Evolutionary conservation across 2,329 filamentous ascomycete species (phyloP), one percentile per base, ranked within the genome.

Genomic region (Berkeleyomyces rouxiae): DNA sequence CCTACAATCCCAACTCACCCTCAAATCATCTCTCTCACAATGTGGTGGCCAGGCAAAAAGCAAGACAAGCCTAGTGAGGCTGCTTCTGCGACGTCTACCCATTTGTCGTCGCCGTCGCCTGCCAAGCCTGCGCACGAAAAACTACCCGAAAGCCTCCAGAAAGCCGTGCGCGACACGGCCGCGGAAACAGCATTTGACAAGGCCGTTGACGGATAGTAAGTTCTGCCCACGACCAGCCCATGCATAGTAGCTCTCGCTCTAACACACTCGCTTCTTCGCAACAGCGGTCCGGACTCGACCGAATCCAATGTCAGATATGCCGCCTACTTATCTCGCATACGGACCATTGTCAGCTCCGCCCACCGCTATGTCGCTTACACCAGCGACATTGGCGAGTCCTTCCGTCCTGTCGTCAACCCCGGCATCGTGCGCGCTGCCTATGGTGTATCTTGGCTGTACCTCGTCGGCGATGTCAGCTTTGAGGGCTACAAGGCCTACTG

Each of bases 321-420:
- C 63, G 93, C 88, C 68, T 99, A 99, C 75, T 89, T 90, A 58
- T 84, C 85, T 65, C 85, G 93, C 58, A 76, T 93, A 66, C 85
- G 89, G 66, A 96, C 91, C 6, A 88, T 97, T 67, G 83, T 99
- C 70, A 78, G 91, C 68, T 90, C 88, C 13, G 91, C 91, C 3
- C 93, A 97, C 70, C 86, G 93, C 70, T 99, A 99, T 70, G 90
- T 99, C 58, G 93, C 93, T 63, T 99, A 99, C 73, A 97, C 93
- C 0, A 91, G 86, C 23, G 92, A 97, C 70, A 92, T 99, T 67
- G 93, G 93, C 71, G 93, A 99, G 74, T 95, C 88, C 0, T 99
- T 99, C 75, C 84, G 93, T 1, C 93, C 93, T 0, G 81, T 99
- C 46, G 91, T 92, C 3, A 91, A 96, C 71, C 92, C 90, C 0